Base-by-base conservation (phyloP, 2,329 filamentous ascomycete genomes). In the Trichoderma brevicompactum region DNA sequence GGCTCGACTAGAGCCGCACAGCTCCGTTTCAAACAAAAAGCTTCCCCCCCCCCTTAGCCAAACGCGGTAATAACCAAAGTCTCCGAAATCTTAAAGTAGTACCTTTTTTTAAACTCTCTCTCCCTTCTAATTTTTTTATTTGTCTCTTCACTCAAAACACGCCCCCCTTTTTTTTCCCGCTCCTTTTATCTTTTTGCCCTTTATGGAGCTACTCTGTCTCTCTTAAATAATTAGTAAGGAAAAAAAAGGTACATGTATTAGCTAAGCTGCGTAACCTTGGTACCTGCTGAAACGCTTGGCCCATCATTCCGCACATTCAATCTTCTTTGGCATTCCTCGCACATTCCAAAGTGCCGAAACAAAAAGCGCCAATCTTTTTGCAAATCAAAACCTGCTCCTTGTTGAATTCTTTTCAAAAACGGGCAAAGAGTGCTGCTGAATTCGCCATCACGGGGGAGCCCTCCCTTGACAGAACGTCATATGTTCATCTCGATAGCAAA, bases 1-100 rank as follows among this genome's bases (percentile, higher is more conserved):
- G n/a, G 12, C 38, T 61, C 59, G 49, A 49, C 49, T 54, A 63
- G 59, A 63, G 59, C 59, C 59, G 59, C 40, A 53, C 23, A 43
- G 58, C 38, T 61, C 38, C 48, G 58, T 61, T 60, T 60, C 44
- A 23, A 48, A 60, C 19, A 12, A 36, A 28, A 28, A 28, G 23
- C n/a, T 34, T n/a, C n/a, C 12, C 7, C 10, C 15, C 9, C 34
- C 19, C 28, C 40, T 63, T 46, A 63, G 32, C 59, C 49, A 19
- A 63, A 54, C 59, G 13, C 17, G 28, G 59, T 12, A 63, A 54
- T 63, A 63, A 36, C 38, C 36, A 19, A 53, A 36, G 23, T 28
- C 23, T 28, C 23, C 23, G 23, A 28, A 28, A 28, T 28, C 23
- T 28, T 28, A 28, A 28, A 28, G 23, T 28, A 28, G 23, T 10